These are phyloP conservation scores for Colletotrichum tropicicola DNA, from an alignment of 2,329 filamentous ascomycete genomes.

Conservation along the genomic window DNA sequence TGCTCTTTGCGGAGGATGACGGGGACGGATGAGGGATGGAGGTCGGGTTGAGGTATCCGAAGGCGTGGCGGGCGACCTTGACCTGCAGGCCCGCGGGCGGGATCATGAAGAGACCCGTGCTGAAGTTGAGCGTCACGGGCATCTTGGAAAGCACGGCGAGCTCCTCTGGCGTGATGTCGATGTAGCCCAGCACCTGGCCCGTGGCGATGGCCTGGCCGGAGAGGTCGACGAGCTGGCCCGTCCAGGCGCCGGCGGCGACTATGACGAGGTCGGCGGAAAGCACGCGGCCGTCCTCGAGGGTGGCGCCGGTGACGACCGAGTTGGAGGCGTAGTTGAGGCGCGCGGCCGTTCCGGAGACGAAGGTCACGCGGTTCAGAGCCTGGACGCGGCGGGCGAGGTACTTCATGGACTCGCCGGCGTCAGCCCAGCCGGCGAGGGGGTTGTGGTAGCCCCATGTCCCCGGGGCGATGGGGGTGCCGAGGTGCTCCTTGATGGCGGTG, in stretches of 20 bases:
- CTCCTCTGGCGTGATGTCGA: conserved; percentile 78
- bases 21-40: conserved; percentile 38
- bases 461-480: conserved; percentile 59
- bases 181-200: conserved; percentile 82
- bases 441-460: conserved; percentile 81
- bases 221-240: conserved; percentile 79
- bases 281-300: conserved; percentile 56
- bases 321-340: conserved; percentile 40
- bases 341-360: conserved; percentile 61
- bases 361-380: conserved; percentile 62
- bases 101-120: conserved; percentile 78
- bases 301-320: conserved; percentile 55
- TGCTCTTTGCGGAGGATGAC: conserved; percentile 6
- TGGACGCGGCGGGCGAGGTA: conserved; percentile 67
- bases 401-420: conserved; percentile 76
- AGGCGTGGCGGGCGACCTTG: conserved; percentile 76
- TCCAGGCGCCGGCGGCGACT: conserved; percentile 90
- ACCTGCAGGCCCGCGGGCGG: conserved; percentile 70
- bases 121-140: conserved; percentile 79
- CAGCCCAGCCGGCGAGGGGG: conserved; percentile 79
- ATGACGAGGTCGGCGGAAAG: conserved; percentile 77
- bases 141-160: conserved; percentile 69
- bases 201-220: conserved; percentile 81
- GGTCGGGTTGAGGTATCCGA: conserved; percentile 70
- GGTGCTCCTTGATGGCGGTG: conserved; percentile 52